Percentiles rank a stretch among this genome's conserved stretches.
Evolutionary conservation across 1,284 basidiomycete genomes (phyloP).

Genomic region (Cutaneotrichosporon dermatis): DNA sequence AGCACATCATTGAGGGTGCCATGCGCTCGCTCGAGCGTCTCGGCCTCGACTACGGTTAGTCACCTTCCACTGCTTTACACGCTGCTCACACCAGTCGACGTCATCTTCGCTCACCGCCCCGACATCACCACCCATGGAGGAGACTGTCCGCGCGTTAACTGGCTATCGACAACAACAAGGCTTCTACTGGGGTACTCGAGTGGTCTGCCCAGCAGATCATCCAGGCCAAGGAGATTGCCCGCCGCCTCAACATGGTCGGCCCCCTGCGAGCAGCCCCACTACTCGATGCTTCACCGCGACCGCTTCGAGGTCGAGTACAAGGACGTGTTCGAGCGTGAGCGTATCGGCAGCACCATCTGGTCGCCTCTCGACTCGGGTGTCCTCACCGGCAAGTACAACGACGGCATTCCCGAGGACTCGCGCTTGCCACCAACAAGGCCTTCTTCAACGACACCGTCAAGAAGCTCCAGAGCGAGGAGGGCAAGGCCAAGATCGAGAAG

Average conservation of each 20-base stretch:
- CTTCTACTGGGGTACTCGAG: slow-evolving; percentile 67
- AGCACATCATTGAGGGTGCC: slow-evolving; percentile 75
- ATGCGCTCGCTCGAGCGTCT: slow-evolving; percentile 65
- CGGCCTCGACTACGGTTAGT: slow-evolving; percentile 62
- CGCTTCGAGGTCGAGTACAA: slow-evolving; percentile 75
- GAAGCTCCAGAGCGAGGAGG: slow-evolving; percentile 52
- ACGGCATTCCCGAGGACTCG: slow-evolving; percentile 56
- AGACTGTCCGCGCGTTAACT: slow-evolving; percentile 55
- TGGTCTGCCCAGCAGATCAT: slow-evolving; percentile 65
- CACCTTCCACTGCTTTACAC: too few relatives aligned
- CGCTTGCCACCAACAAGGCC: slow-evolving; percentile 58
- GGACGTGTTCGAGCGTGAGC: slow-evolving; percentile 51
- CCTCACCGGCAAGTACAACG: slow-evolving; percentile 63
- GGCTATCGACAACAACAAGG: slow-evolving; percentile 59
- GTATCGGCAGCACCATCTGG: slow-evolving; percentile 61
- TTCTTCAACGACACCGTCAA: slow-evolving; percentile 55
- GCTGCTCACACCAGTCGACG: slow-evolving; percentile 52
- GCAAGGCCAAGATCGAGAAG: slow-evolving; percentile 61
- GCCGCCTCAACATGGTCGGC: slow-evolving; percentile 63
- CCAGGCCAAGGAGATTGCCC: slow-evolving; percentile 62
- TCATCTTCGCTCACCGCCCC: slow-evolving; percentile 51
- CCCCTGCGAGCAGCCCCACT: slow-evolving; percentile 74
- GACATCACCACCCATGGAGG: slow-evolving; percentile 53
- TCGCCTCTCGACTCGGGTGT: slow-evolving; percentile 67
- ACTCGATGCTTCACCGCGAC: slow-evolving; percentile 48